Base-by-base conservation (phyloP, 495 filamentous ascomycete genomes). In the Podospora pseudoanserina region DNA sequence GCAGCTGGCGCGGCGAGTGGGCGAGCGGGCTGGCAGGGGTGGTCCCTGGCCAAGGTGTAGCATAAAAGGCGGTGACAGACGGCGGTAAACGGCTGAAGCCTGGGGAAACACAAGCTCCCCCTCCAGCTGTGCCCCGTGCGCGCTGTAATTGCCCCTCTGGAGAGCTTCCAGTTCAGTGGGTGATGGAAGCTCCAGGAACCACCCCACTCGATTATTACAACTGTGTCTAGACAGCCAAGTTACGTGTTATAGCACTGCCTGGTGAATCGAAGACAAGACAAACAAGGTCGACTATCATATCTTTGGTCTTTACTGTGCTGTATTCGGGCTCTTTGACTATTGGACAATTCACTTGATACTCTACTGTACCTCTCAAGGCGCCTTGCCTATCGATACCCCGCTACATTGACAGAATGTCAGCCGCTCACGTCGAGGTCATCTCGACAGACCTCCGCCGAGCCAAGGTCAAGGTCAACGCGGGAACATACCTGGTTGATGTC, bases 381-480 rank as follows among this genome's bases (percentile, higher is more conserved):
- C 30, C 15, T 11, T 49, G 13, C 30, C 30, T 49, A 49, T 49
- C 39, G 39, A 49, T 49, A 49, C 39, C 39, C 13, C 39, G 39
- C 39, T 13, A 49, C 39, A 11, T 34, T 2, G 56, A 54, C 16
- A 53, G 23, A 34, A 23, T 30, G 30, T 97, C 97, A 92, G 89
- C 92, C 68, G 90, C 94, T 44, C 91, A 95, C 76, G 91, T 99
- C 67, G 89, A 94, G 69, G 91, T 99, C 53, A 85, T 97, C 59
- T 91, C 94, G 75, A 84, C 89, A 49, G 87, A 90, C 67, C 86
- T 91, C 68, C 86, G 88, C 68, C 85, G 90, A 71, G 85, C 86
- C 49, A 90, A 85, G n/a, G 81, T 99, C 76, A 96, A 95, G 77
- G 92, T 94, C 39, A 89, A 85, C 0, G 93, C 96, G 5, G 84